Evolutionary conservation across 164 flowering plant species (phyloP), one percentile per base, ranked within the genome.

Genomic region (Protea cynaroides): DNA sequence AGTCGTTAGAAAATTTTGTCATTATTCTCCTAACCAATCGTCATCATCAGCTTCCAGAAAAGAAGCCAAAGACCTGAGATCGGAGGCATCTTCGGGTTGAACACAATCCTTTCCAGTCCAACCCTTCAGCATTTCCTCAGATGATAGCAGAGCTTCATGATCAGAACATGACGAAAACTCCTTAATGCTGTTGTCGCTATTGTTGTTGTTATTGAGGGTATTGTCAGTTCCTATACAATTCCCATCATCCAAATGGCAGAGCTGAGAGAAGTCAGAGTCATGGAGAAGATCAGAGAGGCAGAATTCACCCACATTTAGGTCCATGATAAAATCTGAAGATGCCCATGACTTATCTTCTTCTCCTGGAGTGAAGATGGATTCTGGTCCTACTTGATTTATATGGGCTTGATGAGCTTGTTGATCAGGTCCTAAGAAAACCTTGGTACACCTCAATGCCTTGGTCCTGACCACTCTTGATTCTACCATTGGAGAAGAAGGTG

Each of bases 371-470:
- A 15, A n/a, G 4, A 49, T 13, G 23, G 66, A 37, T 43, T 60
- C 62, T 11, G 14, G 18, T 29, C n/a, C 8, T 58, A 15, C n/a
- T n/a, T 57, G 18, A 50, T 12, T 24, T 18, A 1, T 1, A 18
- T 11, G 56, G 7, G 8, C 0, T 23, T 23, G 19, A 21, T 19
- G 18, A 24, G 7, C n/a, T 22, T 17, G 43, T 22, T 18, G 63
- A n/a, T n/a, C n/a, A 22, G 70, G 61, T 24, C 52, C 6, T 17
- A 70, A 6, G 51, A 69, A 44, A 24, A 61, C 66, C 62, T 67
- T 70, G 17, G 70, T 74, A 68, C 76, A 76, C 67, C 73, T 66
- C 58, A 56, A 25, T 8, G 80, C 80, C 72, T 71, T 74, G 56
- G 80, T 68, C 6, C 69, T 54, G 36, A 76, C 55, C 22, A 68